phyloP scores from a whole-genome alignment of 768 basidiomycete genomes.

The Panaeolus cyanescens region DNA sequence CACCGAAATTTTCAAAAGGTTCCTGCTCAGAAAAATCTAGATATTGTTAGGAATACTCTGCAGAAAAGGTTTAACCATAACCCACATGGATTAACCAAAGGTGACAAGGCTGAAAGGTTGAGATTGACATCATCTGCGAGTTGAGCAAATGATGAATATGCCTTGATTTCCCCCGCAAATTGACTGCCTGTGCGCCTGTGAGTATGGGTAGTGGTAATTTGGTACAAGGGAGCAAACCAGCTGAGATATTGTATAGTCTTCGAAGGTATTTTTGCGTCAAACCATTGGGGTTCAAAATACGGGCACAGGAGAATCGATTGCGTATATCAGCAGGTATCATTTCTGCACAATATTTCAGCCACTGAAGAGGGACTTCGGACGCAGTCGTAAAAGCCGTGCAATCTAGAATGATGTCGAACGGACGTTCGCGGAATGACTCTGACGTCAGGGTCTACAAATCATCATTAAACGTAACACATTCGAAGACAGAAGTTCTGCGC shows the following conservation, averaged over 20 bases:
- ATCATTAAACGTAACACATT: background rate
- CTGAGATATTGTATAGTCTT: constrained; percentile 72
- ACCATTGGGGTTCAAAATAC: constrained; percentile 75
- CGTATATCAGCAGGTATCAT: constrained; percentile 73
- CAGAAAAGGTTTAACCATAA: background rate
- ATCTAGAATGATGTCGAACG: constrained; percentile 78
- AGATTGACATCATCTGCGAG: constrained; percentile 50
- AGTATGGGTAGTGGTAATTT: background rate
- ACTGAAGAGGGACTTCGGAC: constrained; percentile 80
- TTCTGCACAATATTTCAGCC: constrained; percentile 79
- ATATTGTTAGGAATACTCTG: constrained; percentile 4
- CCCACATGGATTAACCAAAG: constrained; percentile 60
- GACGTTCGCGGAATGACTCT: constrained; percentile 44
- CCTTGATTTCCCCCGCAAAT: constrained; percentile 52
- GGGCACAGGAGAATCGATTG: constrained; percentile 55
- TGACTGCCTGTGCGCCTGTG: constrained; percentile 42
- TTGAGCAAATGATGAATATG: constrained; percentile 65
- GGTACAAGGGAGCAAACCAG: constrained; percentile 33
- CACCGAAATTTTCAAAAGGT: constrained; percentile 48
- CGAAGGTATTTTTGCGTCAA: constrained; percentile 74
- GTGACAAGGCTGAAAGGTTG: constrained; percentile 45
- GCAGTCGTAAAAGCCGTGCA: constrained; percentile 76
- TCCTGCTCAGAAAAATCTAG: constrained; percentile 69
- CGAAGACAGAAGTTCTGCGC: background rate
- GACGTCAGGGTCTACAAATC: constrained; percentile 50